A percentile compares a stretch with the other conserved stretches of the same genome.
Conservation (phyloP, 805 yeast genomes). For the Wickerhamiella parazyma region DNA sequence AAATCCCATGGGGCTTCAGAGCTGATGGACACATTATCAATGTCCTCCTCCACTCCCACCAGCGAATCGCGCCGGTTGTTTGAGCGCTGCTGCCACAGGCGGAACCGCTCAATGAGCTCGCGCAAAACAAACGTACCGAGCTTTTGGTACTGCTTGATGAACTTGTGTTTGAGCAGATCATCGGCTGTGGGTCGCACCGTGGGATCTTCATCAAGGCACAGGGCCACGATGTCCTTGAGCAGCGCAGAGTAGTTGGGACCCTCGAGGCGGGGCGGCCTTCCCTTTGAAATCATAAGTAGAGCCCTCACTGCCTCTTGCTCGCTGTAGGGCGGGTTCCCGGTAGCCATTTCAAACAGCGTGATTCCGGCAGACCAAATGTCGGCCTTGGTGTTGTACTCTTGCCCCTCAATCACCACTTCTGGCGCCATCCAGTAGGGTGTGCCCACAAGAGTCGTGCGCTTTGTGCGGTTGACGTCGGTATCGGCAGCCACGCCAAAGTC, state of each 20-base stretch:
- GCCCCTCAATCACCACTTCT: slow-evolving; percentile 34
- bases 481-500: slow-evolving; percentile 99
- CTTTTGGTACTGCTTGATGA: slow-evolving; percentile 49
- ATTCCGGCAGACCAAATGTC: slow-evolving; percentile 98
- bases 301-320: slow-evolving; percentile 93
- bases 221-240: slow-evolving; percentile 77
- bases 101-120: slow-evolving; percentile 50
- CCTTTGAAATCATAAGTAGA: slow-evolving; percentile 82
- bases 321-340: slow-evolving; percentile 95
- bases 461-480: slow-evolving; percentile 54
- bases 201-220: slow-evolving; percentile 88
- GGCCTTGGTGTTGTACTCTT: slow-evolving; percentile 50
- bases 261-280: slow-evolving; percentile 88
- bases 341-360: slow-evolving; percentile 84
- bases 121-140: slow-evolving; percentile 47
- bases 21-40: slow-evolving; percentile 20
- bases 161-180: slow-evolving; percentile 60
- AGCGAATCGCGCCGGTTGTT: slow-evolving; percentile 32
- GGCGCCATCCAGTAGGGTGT: slow-evolving; percentile 48
- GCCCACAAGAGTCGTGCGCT: slow-evolving; percentile 83
- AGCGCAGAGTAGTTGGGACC: slow-evolving; percentile 67
- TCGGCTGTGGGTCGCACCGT: slow-evolving; percentile 80
- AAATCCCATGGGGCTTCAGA: slow-evolving; percentile 22
- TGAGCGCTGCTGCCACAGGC: slow-evolving; percentile 44
- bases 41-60: slow-evolving; percentile 19